Conservation (phyloP, 202 grass and related monocot species). For the Zoysia matrella region DNA sequence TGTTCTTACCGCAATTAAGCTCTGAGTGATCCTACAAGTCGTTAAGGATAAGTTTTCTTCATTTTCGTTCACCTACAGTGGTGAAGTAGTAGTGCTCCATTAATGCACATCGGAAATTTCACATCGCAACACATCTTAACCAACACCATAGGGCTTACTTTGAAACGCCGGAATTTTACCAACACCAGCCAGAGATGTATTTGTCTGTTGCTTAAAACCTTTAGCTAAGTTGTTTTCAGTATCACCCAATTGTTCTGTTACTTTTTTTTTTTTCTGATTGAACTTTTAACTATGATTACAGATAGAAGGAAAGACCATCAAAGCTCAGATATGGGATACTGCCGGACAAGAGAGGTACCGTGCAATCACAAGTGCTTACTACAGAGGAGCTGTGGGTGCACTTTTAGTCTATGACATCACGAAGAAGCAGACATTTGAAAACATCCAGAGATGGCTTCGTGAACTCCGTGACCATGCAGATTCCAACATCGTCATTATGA, state of each 20-base stretch:
- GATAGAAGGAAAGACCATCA: constrained; percentile 83
- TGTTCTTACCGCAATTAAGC: not conserved
- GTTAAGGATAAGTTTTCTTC: not conserved
- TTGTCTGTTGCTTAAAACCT: not conserved
- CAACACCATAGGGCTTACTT: not conserved
- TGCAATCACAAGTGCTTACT: constrained; percentile 90
- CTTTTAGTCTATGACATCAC: constrained; percentile 87
- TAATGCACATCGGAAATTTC: not conserved
- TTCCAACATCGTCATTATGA: constrained; percentile 72
- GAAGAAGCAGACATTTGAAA: constrained; percentile 87
- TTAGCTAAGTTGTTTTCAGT: not conserved
- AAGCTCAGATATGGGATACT: constrained; percentile 90
- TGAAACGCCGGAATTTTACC: no score
- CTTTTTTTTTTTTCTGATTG: constrained; percentile 11
- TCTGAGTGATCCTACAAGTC: not conserved
- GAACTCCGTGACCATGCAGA: constrained; percentile 81
- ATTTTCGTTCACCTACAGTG: not conserved
- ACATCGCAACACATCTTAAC: not conserved
- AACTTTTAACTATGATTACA: constrained; percentile 36
- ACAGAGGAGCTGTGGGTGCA: constrained; percentile 82
- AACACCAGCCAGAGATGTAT: no score
- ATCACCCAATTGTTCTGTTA: constrained; percentile 2
- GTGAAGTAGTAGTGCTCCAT: not conserved
- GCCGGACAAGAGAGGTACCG: constrained; percentile 88
- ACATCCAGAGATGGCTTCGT: constrained; percentile 78